Evolutionary conservation across 2,329 filamentous ascomycete species (phyloP), one percentile per base, ranked within the genome.

Genomic region (Alternaria panax): DNA sequence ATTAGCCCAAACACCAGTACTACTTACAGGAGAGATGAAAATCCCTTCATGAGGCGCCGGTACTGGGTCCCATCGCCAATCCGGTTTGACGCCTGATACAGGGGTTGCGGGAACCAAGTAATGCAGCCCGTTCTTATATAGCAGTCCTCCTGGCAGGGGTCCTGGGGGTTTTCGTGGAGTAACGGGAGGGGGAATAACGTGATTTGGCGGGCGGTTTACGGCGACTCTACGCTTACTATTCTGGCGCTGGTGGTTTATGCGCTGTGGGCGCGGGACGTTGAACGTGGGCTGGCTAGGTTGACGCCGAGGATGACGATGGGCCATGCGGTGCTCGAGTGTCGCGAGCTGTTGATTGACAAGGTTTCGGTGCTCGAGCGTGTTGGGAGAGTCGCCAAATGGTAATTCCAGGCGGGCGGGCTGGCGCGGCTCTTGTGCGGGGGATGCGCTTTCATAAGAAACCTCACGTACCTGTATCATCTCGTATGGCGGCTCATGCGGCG

Each of bases 261-360:
- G 20, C 20, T 48, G 38, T 18, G 38, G 11, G 38, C 20, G 38
- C 20, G 3, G 20, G 2, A 24, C 12, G 38, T 41, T 11, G 20
- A 41, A 24, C 20, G 11, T 22, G 11, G 18, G 38, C 22, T 16
- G 12, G 16, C 28, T 47, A 28, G 1, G 22, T 11, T 32, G 18
- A 18, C 14, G 28, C 2, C 16, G 20, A 41, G 40, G 43, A 11
- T 48, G 18, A 8, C 28, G 45, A 12, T 43, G 16, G 4, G 54
- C 28, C 14, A 51, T 51, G 14, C 40, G n/a, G 7, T 40, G 18
- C 16, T 24, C 41, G 4, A 55, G 55, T 12, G 20, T n/a, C 7
- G 42, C 30, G 4, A 60, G 46, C n/a, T 59, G 59, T 2, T 42
- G 28, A 25, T 42, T 20, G 27, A 59, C 56, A 9, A 62, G 56